These are phyloP conservation scores for Rhodotorula sp. DNA, from an alignment of 1,284 basidiomycete genomes.

Conservation along the genomic window DNA sequence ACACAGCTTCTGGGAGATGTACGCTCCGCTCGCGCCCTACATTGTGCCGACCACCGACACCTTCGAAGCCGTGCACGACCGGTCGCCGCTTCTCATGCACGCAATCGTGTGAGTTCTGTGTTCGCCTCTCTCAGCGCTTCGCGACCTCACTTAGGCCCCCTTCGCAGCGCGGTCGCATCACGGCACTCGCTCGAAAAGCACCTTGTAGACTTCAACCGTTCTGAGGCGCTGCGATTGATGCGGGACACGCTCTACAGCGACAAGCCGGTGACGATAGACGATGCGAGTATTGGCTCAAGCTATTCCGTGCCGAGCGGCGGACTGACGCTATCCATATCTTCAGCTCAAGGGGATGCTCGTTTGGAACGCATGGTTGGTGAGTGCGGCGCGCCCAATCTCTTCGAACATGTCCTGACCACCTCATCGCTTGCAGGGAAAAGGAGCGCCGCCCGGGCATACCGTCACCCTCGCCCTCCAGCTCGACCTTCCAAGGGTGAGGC, in stretches of 20 bases:
- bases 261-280: conserved; percentile 25
- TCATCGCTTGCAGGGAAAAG: conserved; percentile 4
- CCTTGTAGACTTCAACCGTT: conserved; percentile 21
- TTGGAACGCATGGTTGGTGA: conserved; percentile 31
- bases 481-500: conserved; percentile 25
- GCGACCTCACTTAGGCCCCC: neutral
- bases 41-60: conserved; percentile 25
- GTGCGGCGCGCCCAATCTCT: neutral
- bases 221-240: conserved; percentile 21
- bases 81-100: conserved; percentile 32
- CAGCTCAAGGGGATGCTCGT: conserved; percentile 32
- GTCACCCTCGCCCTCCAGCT: conserved; percentile 34
- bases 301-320: neutral
- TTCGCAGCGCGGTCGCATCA: conserved; percentile 18
- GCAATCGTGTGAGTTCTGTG: conserved; percentile 26
- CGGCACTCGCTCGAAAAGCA: conserved; percentile 15
- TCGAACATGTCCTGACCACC: neutral
- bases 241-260: conserved; percentile 33
- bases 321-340: too few relatives aligned
- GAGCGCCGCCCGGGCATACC: conserved; percentile 31
- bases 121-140: neutral
- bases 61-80: conserved; percentile 12
- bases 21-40: conserved; percentile 38
- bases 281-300: neutral
- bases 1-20: conserved; percentile 36